Evolutionary conservation across 306 rosid species (phyloP).

Genomic region (Malus domestica): ASM211411v1 NC_041803.1:12890001-12890500

Average conservation of each 20-base stretch:
- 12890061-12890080: constrained; percentile 74
- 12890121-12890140: constrained; percentile 61
- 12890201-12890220: constrained; percentile 76
- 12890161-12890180: constrained; percentile 73
- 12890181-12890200: constrained; percentile 65
- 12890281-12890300: constrained; percentile 94
- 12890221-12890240: constrained; percentile 37
- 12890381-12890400: constrained; percentile 85
- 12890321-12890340: constrained; percentile 77
- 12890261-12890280: constrained; percentile 64
- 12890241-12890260: constrained; percentile 59
- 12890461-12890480: constrained; percentile 77
- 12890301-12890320: constrained; percentile 74
- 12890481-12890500: constrained; percentile 49
- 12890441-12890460: constrained; percentile 74
- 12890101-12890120: constrained; percentile 50
- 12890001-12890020: constrained; percentile 81
- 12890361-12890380: constrained; percentile 79
- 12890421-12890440: constrained; percentile 80
- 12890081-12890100: constrained; percentile 48
- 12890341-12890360: constrained; percentile 94
- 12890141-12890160: constrained; percentile 78
- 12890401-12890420: constrained; percentile 78
- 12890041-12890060: constrained; percentile 78
- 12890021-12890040: constrained; percentile 77